Evolutionary conservation across 352 stramenopile species (phyloP).

Genomic region (Phytopythium boreale): DNA sequence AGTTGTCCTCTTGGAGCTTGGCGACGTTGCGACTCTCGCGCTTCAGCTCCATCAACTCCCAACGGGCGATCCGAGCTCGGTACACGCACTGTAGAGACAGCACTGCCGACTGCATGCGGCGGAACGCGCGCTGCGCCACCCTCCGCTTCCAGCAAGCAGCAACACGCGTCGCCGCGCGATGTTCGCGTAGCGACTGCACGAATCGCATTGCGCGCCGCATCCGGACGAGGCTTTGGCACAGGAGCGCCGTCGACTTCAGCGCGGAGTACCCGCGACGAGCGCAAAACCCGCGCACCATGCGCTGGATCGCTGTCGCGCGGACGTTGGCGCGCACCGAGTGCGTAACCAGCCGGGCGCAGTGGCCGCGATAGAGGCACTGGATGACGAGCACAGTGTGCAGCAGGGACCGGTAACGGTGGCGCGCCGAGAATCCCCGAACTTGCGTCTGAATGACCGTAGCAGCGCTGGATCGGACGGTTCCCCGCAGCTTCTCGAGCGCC

Average conservation of each 20-base stretch:
- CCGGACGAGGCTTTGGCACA: constrained; percentile 48
- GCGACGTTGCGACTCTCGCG: constrained; percentile 69
- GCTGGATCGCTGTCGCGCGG: constrained; percentile 44
- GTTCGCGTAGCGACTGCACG: constrained; percentile 42
- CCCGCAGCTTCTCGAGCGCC: constrained; percentile 78
- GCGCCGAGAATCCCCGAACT: constrained; percentile 41
- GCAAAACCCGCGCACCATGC: constrained; percentile 23
- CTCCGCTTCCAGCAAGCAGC: constrained; percentile 36
- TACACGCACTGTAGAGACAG: constrained; percentile 57
- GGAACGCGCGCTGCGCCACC: constrained; percentile 27
- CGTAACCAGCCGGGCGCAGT: constrained; percentile 29
- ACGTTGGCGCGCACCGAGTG: constrained; percentile 37
- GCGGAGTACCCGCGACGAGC: constrained; percentile 32
- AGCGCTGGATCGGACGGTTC: constrained; percentile 23
- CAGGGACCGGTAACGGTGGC: constrained; percentile 31
- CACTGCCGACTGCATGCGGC: constrained; percentile 21
- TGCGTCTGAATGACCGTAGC: constrained; percentile 54
- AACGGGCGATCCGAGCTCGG: constrained; percentile 36
- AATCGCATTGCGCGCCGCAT: constrained; percentile 27
- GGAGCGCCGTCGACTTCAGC: constrained; percentile 36
- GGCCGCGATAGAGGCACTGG: constrained; percentile 41
- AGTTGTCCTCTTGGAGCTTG: constrained; percentile 76
- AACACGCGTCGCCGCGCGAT: constrained; percentile 38
- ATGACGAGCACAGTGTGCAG: constrained; percentile 33
- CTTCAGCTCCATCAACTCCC: constrained; percentile 37